Conservation (phyloP, 2,329 filamentous ascomycete genomes). For the Orbilia ellipsospora region DNA sequence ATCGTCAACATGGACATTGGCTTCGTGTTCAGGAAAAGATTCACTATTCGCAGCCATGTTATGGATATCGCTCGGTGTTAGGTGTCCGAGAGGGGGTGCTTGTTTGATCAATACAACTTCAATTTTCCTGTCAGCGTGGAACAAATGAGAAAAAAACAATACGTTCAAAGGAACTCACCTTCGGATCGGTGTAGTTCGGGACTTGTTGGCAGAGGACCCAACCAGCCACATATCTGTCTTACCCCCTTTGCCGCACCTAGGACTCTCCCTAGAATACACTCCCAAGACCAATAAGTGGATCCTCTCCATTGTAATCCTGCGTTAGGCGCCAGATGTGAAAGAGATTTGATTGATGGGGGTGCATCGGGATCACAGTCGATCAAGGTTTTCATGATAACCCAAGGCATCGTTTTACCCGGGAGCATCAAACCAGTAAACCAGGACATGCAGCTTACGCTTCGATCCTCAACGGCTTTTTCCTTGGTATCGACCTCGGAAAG, state of each 20-base stretch:
- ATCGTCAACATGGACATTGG: constrained; percentile 73
- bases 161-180: constrained; percentile 40
- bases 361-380: constrained; percentile 79
- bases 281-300: constrained; percentile 80
- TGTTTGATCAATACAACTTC: constrained; percentile 74
- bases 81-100: constrained; percentile 67
- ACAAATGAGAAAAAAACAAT: background rate
- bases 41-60: constrained; percentile 76
- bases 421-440: constrained; percentile 80
- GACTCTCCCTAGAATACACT: constrained; percentile 79
- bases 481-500: constrained; percentile 71
- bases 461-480: constrained; percentile 65
- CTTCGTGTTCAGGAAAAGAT: constrained; percentile 71
- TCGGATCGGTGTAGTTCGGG: constrained; percentile 75
- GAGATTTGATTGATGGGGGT: constrained; percentile 73
- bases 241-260: constrained; percentile 75
- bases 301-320: constrained; percentile 81
- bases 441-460: constrained; percentile 78
- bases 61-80: constrained; percentile 71
- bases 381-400: constrained; percentile 80
- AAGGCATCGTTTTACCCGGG: constrained; percentile 76
- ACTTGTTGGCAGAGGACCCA: constrained; percentile 77
- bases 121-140: constrained; percentile 9
- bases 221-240: constrained; percentile 76
- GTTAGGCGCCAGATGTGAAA: constrained; percentile 75